These are phyloP conservation scores for Phialemonium atrogriseum DNA, from an alignment of 2,329 filamentous ascomycete species.

Conservation along the genomic window DNA sequence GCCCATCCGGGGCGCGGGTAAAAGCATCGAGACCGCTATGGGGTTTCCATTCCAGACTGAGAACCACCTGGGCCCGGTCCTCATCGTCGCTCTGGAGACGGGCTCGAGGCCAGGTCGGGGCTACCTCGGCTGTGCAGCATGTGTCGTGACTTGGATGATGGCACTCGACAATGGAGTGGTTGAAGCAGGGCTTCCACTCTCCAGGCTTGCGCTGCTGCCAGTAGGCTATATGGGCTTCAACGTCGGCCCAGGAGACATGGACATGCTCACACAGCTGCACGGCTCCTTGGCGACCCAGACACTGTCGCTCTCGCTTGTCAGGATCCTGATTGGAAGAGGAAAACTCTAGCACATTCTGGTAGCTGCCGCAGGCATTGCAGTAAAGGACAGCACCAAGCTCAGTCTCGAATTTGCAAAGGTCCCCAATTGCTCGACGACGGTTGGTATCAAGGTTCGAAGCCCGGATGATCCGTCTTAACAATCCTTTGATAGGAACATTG, in stretches of 20 bases:
- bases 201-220: conserved; percentile 7
- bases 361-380: conserved; percentile 6
- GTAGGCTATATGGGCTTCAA: conserved; percentile 9
- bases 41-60: conserved; percentile 11
- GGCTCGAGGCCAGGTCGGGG: conserved; percentile 12
- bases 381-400: conserved; percentile 4
- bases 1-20: conserved; percentile 7
- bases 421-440: no score
- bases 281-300: conserved; percentile 12
- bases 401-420: no score
- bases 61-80: conserved; percentile 5
- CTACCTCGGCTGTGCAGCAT: conserved; percentile 8
- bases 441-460: no score
- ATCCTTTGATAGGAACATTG: no score
- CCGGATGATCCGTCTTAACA: no score
- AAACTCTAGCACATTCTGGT: conserved; percentile 1
- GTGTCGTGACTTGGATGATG: conserved; percentile 10
- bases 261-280: conserved; percentile 15
- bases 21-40: conserved; percentile 11
- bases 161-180: conserved; percentile 11
- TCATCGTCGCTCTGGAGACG: conserved; percentile 5
- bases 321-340: background rate
- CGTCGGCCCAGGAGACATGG: conserved; percentile 10
- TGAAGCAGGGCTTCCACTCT: conserved; percentile 11
- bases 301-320: conserved; percentile 2